phyloP scores from a whole-genome alignment of 2,329 filamentous ascomycete genomes.

The Chrysosporium queenslandicum region DNA sequence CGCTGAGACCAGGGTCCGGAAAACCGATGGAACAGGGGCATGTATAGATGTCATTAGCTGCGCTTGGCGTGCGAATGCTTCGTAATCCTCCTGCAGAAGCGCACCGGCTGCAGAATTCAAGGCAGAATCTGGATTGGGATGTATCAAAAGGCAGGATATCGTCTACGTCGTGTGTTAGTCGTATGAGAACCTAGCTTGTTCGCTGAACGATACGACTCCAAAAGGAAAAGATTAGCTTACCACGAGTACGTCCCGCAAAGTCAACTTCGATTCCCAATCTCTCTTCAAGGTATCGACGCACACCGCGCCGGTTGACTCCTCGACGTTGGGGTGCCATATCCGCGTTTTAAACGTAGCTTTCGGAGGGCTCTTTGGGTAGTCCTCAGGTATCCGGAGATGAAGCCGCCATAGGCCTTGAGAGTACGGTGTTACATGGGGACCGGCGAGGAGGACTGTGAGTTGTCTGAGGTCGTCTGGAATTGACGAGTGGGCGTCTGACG shows the following conservation, averaged over 20 bases:
- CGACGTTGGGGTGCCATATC: slow-evolving; percentile 57
- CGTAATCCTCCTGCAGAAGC: slow-evolving; percentile 50
- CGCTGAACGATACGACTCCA: too few relatives aligned
- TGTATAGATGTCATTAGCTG: slow-evolving; percentile 54
- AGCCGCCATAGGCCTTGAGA: slow-evolving; percentile 49
- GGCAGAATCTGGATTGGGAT: slow-evolving; percentile 55
- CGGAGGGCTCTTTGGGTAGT: slow-evolving; percentile 42
- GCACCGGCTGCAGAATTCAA: slow-evolving; percentile 52
- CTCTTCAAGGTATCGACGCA: slow-evolving; percentile 57
- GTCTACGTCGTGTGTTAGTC: slow-evolving; percentile 29
- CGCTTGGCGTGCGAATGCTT: slow-evolving; percentile 47
- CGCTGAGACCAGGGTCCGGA: slow-evolving; percentile 40
- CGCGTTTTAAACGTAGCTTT: slow-evolving; percentile 52
- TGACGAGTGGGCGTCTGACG: slow-evolving; percentile 28
- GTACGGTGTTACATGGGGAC: slow-evolving; percentile 52
- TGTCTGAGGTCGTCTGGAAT: slow-evolving; percentile 46
- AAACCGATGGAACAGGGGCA: slow-evolving; percentile 42
- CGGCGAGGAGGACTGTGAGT: slow-evolving; percentile 49
- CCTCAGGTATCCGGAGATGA: slow-evolving; percentile 49
- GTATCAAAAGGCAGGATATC: slow-evolving; percentile 53
- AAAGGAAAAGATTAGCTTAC: slow-evolving; percentile 24
- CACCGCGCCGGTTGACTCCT: slow-evolving; percentile 51
- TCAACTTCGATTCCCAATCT: slow-evolving; percentile 51
- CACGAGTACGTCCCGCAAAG: slow-evolving; percentile 48
- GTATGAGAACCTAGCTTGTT: background rate